Evolutionary conservation across 441 rosid genomes (phyloP), one percentile per base, ranked within the genome.

Genomic region (Eutrema salsugineum): DNA sequence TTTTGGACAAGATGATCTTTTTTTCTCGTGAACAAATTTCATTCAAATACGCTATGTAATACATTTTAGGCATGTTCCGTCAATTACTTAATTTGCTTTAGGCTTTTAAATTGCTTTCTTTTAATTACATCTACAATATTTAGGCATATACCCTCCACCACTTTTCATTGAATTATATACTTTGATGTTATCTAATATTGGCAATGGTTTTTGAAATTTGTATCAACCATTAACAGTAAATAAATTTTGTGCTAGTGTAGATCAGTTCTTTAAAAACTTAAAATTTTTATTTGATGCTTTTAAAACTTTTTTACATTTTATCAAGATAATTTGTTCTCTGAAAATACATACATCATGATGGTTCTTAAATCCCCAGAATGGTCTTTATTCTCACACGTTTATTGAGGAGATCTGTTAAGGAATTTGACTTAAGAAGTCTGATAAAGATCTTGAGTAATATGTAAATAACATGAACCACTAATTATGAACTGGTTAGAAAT

Each of bases 11-110:
- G 65, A 75, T 76, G 74, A 47, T 43, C 2, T 40, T 68, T 50
- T 68, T 30, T 68, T 42, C 48, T 57, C 59, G 78, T 74, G 68
- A 68, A 61, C 63, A 68, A 75, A 51, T 67, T 68, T 47, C 53
- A 57, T 70, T 76, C 71, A 64, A 63, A 76, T 63, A 76, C 71
- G 71, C 42, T 69, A 69, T 63, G 61, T 76, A 65, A 39, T 61
- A 68, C 73, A 75, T 47, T 59, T 68, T 74, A 68, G 62, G 44
- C 68, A 24, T 69, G 47, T 64, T 69, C 38, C 60, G 15, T 69
- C 54, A 16, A 20, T 22, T 32, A 49, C 55, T 56, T 32, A 49
- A 48, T 56, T 63, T 38, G 62, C 61, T 48, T 62, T 63, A 30
- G 48, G 42, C 49, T 32, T 63, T 43, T 44, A 17, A 20, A 55